Evolutionary conservation across 2,329 filamentous ascomycete species (phyloP).

Genomic region (Fusarium paranaense): DNA sequence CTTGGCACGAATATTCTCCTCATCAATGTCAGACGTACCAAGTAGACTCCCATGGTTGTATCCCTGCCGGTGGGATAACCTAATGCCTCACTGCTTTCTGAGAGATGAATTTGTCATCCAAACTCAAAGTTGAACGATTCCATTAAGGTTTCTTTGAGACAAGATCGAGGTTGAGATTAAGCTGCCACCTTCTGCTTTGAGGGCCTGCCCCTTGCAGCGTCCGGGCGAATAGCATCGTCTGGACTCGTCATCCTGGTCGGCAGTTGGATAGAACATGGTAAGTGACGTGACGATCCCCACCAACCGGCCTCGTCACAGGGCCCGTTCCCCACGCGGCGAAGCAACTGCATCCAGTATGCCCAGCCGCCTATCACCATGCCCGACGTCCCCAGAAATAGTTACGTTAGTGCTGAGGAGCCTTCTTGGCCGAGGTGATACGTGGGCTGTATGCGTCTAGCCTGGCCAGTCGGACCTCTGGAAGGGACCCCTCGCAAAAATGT

Average conservation of each 20-base stretch:
- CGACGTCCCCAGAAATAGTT: slow-evolving; percentile 2
- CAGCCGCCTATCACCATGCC: slow-evolving; percentile 33
- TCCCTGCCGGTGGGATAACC: background rate
- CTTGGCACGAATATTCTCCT: slow-evolving; percentile 11
- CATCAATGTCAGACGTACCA: slow-evolving; percentile 9
- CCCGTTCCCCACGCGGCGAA: slow-evolving; percentile 24
- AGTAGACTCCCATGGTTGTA: background rate
- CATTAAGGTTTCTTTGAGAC: background rate
- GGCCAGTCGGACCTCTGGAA: background rate
- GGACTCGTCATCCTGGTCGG: slow-evolving; percentile 34
- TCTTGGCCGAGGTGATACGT: slow-evolving; percentile 13
- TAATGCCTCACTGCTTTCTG: background rate
- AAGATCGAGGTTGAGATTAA: slow-evolving; percentile 17
- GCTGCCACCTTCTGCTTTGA: slow-evolving; percentile 30
- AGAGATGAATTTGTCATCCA: background rate
- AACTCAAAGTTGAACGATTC: background rate
- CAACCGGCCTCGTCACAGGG: background rate
- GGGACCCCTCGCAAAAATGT: background rate
- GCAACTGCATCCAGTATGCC: slow-evolving; percentile 26
- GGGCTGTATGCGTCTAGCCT: background rate
- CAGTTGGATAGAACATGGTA: slow-evolving; percentile 21
- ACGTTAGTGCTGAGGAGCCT: slow-evolving; percentile 6
- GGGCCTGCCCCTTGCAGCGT: slow-evolving; percentile 9
- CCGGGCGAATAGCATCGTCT: slow-evolving; percentile 15
- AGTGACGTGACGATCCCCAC: slow-evolving; percentile 9